Percentiles rank a stretch among this genome's conserved stretches.
Conservation (phyloP, 768 basidiomycete species). For the Russula lepida region DNA sequence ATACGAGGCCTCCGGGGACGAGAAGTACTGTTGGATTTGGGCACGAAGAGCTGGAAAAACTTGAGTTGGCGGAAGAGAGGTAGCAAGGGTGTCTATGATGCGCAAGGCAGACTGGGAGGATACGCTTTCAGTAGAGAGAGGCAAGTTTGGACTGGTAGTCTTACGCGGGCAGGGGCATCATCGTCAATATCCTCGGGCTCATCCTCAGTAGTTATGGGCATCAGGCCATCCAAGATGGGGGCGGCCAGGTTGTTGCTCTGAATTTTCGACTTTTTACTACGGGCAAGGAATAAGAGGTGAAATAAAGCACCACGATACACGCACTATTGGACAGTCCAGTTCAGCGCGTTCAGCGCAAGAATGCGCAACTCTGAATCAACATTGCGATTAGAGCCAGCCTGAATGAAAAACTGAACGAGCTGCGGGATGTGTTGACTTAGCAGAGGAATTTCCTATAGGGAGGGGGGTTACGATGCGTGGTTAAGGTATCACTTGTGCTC, state of each 20-base stretch:
- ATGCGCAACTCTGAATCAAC: conserved; percentile 78
- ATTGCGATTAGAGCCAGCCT: conserved; percentile 67
- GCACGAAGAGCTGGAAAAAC: conserved; percentile 88
- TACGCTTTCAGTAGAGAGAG: neutral
- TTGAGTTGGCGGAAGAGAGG: conserved; percentile 86
- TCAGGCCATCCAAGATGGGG: conserved; percentile 80
- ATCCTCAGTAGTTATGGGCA: conserved; percentile 90
- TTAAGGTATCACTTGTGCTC: neutral
- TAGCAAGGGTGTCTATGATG: conserved; percentile 86
- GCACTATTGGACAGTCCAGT: conserved; percentile 96
- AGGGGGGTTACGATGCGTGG: conserved; percentile 12
- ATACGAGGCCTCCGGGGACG: conserved; percentile 63
- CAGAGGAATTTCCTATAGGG: conserved; percentile 79
- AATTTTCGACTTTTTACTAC: conserved; percentile 92
- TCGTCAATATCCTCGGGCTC: conserved; percentile 94
- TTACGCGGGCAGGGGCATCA: conserved; percentile 82
- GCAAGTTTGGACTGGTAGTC: conserved; percentile 23
- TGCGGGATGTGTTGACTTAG: conserved; percentile 82
- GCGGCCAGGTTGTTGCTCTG: conserved; percentile 78
- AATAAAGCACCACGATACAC: conserved; percentile 23
- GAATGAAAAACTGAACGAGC: conserved; percentile 81
- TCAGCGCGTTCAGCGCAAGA: conserved; percentile 85
- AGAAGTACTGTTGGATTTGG: conserved; percentile 80
- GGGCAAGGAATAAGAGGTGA: conserved; percentile 14
- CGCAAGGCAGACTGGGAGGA: conserved; percentile 77